These are phyloP conservation scores for Xylaria sp. DNA, from an alignment of 2,329 filamentous ascomycete genomes.

Conservation along the genomic window DNA sequence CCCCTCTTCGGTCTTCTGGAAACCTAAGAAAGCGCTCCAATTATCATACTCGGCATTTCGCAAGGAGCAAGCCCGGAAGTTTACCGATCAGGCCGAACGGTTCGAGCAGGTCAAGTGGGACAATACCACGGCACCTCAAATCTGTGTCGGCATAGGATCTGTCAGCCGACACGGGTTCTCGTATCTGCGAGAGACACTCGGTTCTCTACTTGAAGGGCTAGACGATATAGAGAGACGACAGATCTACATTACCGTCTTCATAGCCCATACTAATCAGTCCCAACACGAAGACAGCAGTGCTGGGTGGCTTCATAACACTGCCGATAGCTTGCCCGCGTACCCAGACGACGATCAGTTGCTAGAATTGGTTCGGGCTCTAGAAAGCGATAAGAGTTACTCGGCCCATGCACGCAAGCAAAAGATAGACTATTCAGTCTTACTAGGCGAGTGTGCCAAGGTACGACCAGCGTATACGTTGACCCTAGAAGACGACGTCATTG, in stretches of 20 bases:
- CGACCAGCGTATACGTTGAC: conserved; percentile 42
- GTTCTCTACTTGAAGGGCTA: conserved; percentile 42
- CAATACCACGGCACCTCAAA: conserved; percentile 1
- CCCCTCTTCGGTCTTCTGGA: too few species aligned
- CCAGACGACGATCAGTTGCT: conserved; percentile 8
- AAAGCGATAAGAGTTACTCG: conserved; percentile 26
- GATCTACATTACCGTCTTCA: conserved; percentile 42
- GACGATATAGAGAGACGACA: conserved; percentile 31
- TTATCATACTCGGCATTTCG: too few species aligned
- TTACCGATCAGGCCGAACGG: too few species aligned
- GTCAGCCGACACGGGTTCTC: conserved; percentile 41
- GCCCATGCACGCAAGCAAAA: conserved; percentile 38
- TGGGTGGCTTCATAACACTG: conserved; percentile 42
- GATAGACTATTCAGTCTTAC: conserved; percentile 44
- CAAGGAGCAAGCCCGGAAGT: too few species aligned
- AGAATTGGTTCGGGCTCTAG: background rate
- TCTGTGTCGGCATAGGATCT: conserved; percentile 43
- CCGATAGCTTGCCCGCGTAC: conserved; percentile 42
- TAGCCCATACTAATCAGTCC: conserved; percentile 42
- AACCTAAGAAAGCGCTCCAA: too few species aligned
- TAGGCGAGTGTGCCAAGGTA: conserved; percentile 42
- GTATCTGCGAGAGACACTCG: conserved; percentile 41
- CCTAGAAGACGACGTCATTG: conserved; percentile 47
- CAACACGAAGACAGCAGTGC: conserved; percentile 38
- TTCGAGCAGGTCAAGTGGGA: too few species aligned